Percentiles rank a stretch among this genome's conserved stretches.
phyloP scores from a whole-genome alignment of 768 basidiomycete species.

The Boletus rufocinnamomeus region DNA sequence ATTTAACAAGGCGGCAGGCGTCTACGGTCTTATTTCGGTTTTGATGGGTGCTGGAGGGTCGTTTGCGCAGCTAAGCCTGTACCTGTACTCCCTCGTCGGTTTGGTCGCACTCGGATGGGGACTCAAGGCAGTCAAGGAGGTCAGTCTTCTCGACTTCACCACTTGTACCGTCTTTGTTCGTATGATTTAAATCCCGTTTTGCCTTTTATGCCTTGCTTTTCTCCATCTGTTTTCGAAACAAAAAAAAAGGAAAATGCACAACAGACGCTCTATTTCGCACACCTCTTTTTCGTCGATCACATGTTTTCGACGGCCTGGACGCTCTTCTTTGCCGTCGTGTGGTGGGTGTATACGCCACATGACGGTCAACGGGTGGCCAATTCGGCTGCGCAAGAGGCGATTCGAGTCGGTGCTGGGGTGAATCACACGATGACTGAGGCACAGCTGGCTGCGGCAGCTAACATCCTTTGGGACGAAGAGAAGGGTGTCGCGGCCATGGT shows the following conservation, averaged over 20 bases:
- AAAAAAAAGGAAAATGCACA: slow-evolving; percentile 78
- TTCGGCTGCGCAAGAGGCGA: slow-evolving; percentile 84
- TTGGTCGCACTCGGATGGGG: slow-evolving; percentile 87
- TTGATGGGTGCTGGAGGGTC: slow-evolving; percentile 90
- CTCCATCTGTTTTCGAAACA: no score
- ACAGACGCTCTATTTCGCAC: slow-evolving; percentile 84
- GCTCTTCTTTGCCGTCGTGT: slow-evolving; percentile 83
- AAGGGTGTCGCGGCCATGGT: slow-evolving; percentile 78
- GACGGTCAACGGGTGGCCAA: slow-evolving; percentile 81
- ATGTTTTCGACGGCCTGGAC: slow-evolving; percentile 89
- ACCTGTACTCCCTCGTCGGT: slow-evolving; percentile 87
- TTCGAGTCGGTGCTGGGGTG: slow-evolving; percentile 63
- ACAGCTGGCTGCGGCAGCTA: slow-evolving; percentile 71
- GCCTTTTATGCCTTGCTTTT: neutral
- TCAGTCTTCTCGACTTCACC: slow-evolving; percentile 40
- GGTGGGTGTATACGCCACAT: slow-evolving; percentile 93
- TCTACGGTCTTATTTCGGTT: slow-evolving; percentile 93
- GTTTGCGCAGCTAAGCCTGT: slow-evolving; percentile 89
- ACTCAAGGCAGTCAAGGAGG: slow-evolving; percentile 79
- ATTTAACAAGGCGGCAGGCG: slow-evolving; percentile 96
- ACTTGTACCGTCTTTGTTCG: neutral
- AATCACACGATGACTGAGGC: slow-evolving; percentile 59
- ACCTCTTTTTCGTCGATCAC: slow-evolving; percentile 92
- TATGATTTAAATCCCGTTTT: slow-evolving; percentile 14
- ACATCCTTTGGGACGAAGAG: slow-evolving; percentile 87